Evolutionary conservation across 2,329 filamentous ascomycete genomes (phyloP).

Genomic region (Exophiala oligosperma): DNA sequence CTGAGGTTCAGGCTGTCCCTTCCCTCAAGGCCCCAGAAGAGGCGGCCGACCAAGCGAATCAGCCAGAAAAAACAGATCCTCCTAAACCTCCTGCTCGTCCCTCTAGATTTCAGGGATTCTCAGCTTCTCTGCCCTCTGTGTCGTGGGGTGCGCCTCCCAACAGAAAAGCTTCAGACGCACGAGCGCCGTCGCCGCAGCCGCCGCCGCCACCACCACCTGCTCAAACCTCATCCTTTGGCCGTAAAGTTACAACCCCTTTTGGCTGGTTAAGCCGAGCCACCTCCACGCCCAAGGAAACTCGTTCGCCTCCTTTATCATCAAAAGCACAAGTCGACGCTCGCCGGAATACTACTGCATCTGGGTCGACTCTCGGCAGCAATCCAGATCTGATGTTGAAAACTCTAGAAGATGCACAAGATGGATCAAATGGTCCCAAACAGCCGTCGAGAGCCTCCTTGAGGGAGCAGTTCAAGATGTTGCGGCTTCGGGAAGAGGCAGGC

Average conservation of each 20-base stretch:
- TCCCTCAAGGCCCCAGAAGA: slow-evolving; percentile 9
- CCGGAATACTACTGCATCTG: slow-evolving; percentile 77
- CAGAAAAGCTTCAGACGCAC: slow-evolving; percentile 28
- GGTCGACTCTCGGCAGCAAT: slow-evolving; percentile 76
- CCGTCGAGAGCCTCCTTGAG: slow-evolving; percentile 65
- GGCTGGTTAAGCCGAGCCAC: slow-evolving; percentile 42
- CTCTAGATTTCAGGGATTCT: slow-evolving; percentile 66
- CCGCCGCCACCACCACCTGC: slow-evolving; percentile 13
- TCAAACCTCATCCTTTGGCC: slow-evolving; percentile 43
- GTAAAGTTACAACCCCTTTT: slow-evolving; percentile 86
- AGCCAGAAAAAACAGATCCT: slow-evolving; percentile 32
- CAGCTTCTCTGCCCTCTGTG: slow-evolving; percentile 69
- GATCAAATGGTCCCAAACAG: slow-evolving; percentile 47
- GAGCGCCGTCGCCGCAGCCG: slow-evolving; percentile 34
- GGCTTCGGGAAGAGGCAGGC: slow-evolving; percentile 71
- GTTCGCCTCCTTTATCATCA: slow-evolving; percentile 57
- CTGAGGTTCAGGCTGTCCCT: slow-evolving; percentile 13
- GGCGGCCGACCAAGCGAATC: slow-evolving; percentile 4
- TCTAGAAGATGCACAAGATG: slow-evolving; percentile 66
- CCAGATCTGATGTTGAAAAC: slow-evolving; percentile 75
- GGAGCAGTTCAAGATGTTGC: slow-evolving; percentile 75
- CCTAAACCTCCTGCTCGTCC: slow-evolving; percentile 55
- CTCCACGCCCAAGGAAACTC: slow-evolving; percentile 58
- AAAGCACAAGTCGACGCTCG: slow-evolving; percentile 44
- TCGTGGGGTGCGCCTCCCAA: slow-evolving; percentile 61